These are phyloP conservation scores for Goffeauzyma gilvescens DNA, from an alignment of 768 basidiomycete genomes.

Conservation along the genomic window DNA sequence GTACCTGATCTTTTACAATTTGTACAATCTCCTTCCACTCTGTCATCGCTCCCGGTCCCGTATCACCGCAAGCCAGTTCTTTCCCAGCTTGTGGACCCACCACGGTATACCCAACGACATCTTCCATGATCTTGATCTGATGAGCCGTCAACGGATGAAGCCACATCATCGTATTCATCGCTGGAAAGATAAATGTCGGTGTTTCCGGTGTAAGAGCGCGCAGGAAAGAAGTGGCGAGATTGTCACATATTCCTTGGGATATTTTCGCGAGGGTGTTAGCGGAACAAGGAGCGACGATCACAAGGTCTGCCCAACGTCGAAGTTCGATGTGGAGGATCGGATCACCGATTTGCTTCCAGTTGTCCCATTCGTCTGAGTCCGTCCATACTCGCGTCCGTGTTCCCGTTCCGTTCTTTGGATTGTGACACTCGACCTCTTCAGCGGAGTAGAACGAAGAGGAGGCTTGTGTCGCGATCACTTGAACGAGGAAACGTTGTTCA, in stretches of 20 bases:
- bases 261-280: constrained; percentile 95
- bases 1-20: constrained; percentile 31
- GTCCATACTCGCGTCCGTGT: constrained; percentile 44
- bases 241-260: constrained; percentile 71
- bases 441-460: constrained; percentile 59
- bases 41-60: constrained; percentile 83
- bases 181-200: constrained; percentile 78
- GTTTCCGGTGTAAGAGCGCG: constrained; percentile 67
- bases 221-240: constrained; percentile 54
- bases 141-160: constrained; percentile 74
- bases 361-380: constrained; percentile 89
- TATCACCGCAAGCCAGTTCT: constrained; percentile 71
- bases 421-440: constrained; percentile 36
- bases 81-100: constrained; percentile 71
- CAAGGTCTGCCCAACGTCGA: constrained; percentile 72
- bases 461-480: constrained; percentile 63
- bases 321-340: constrained; percentile 88
- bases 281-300: constrained; percentile 84
- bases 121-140: constrained; percentile 55
- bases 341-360: constrained; percentile 57
- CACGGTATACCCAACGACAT: constrained; percentile 59
- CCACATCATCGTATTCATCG: constrained; percentile 99
- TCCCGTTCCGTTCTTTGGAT: too few relatives aligned
- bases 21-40: constrained; percentile 71
- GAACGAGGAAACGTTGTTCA: constrained; percentile 39